Evolutionary conservation across 257 asterid genomes (phyloP), one percentile per base, ranked within the genome.

Genomic region (Plantago ovata): DNA sequence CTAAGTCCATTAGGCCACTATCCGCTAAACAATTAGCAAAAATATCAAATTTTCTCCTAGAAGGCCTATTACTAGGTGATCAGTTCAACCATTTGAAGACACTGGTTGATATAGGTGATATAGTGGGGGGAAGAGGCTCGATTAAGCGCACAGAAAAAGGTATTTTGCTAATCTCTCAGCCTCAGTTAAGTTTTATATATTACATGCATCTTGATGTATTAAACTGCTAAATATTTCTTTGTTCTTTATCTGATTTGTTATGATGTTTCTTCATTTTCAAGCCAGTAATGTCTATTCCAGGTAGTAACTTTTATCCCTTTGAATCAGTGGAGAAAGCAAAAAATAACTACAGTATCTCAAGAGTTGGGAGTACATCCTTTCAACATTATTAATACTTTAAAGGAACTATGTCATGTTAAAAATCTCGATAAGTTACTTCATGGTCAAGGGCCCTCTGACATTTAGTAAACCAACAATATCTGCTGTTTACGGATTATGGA

Each of bases 121-220:
- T 91, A 68, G 69, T 91, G 70, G 98, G 98, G 1, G 96, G 89
- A 66, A 72, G 67, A 67, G 98, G 98, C 70, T 83, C 98, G 53
- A 85, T 91, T 45, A 91, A 87, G 83, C 98, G 95, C 67, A 91
- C 98, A 45, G 95, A 91, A 61, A 91, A 83, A 68, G 95, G 98
- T 84, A 62, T 41, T 32, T 56, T 46, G 16, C 53, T 42, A 16
- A 52, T 41, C 14, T 60, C 39, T 18, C 56, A 41, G 49, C 10
- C 15, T 51, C 24, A 10, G n/a, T 32, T 36, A 45, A 15, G 68
- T 51, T 51, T 54, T 20, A 53, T 57, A 13, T 24, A 44, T 39
- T 50, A 38, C 41, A 40, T 24, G 9, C 13, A 13, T 60, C 18
- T 13, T 68, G 56, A 38, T 52, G 69, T 42, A 13, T 22, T 40